These are phyloP conservation scores for Pharnaceum exiguum DNA, from an alignment of 148 eudicot species.

Conservation along the genomic window DNA sequence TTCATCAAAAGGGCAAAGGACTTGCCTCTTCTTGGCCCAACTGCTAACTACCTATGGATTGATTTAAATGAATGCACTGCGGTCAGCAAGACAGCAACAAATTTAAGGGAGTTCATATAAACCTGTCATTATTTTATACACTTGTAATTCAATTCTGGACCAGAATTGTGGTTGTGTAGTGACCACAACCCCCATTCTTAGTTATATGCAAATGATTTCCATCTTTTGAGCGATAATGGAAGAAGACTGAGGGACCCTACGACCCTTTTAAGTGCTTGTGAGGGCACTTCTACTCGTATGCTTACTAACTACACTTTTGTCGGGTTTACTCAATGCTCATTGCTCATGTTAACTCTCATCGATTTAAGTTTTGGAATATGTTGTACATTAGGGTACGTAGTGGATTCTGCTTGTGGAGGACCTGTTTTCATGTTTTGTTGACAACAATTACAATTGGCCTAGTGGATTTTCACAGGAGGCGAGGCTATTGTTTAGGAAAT, in stretches of 20 bases:
- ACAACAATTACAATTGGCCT: too few species aligned
- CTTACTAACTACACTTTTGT: not conserved
- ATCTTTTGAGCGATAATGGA: not conserved
- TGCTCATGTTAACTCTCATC: not conserved
- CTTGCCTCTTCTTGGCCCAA: slow-evolving; percentile 7
- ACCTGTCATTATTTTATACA: slow-evolving; percentile 6
- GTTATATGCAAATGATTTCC: not conserved
- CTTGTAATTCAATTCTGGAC: not conserved
- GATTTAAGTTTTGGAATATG: too few species aligned
- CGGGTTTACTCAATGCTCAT: not conserved
- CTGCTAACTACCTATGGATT: slow-evolving; percentile 19
- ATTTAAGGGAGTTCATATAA: not conserved
- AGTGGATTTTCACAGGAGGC: too few species aligned
- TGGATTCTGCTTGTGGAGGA: too few species aligned
- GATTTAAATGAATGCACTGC: slow-evolving; percentile 14
- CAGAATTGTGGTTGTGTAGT: not conserved
- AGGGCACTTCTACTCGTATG: not conserved
- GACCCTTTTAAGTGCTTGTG: not conserved
- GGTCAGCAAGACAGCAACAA: not conserved
- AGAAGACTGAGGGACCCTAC: slow-evolving; percentile 2
- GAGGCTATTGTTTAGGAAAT: too few species aligned
- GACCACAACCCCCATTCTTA: slow-evolving; percentile 1
- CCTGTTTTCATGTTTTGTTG: too few species aligned
- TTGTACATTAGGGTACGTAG: too few species aligned
- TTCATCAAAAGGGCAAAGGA: not conserved